Evolutionary conservation across 768 basidiomycete genomes (phyloP).

Genomic region (Rickenella mellea): DNA sequence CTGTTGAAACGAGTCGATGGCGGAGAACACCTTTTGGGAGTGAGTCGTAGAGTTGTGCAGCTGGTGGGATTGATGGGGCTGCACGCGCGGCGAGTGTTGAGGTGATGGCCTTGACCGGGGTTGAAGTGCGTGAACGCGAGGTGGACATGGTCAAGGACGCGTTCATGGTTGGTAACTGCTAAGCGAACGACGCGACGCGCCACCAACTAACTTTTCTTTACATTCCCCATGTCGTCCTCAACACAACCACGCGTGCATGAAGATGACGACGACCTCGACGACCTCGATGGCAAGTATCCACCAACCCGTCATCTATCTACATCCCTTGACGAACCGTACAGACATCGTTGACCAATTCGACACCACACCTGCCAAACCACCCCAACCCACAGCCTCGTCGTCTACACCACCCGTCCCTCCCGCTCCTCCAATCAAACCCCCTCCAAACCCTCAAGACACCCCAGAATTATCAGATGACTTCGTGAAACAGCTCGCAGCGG

Average conservation of each 20-base stretch:
- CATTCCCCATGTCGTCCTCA: conserved; percentile 5
- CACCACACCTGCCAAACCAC: conserved; percentile 9
- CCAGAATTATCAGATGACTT: conserved; percentile 23
- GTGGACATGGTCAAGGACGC: background rate
- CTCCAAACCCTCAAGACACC: conserved; percentile 9
- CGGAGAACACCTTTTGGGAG: conserved; percentile 52
- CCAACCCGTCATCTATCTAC: conserved; percentile 1
- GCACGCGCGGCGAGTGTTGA: conserved; percentile 30
- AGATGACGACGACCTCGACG: conserved; percentile 31
- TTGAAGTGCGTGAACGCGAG: background rate
- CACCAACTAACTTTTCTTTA: conserved; percentile 1
- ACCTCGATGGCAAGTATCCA: conserved; percentile 29
- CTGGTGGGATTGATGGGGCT: conserved; percentile 45
- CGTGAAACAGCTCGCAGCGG: conserved; percentile 27
- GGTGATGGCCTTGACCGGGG: background rate
- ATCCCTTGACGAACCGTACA: conserved; percentile 14
- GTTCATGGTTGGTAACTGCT: background rate
- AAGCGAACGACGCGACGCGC: background rate
- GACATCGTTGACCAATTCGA: conserved; percentile 42
- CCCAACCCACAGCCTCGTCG: conserved; percentile 9
- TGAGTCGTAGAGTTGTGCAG: conserved; percentile 55
- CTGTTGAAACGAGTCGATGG: conserved; percentile 45
- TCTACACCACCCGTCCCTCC: conserved; percentile 11
- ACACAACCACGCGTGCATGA: conserved; percentile 17
- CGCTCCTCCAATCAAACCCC: conserved; percentile 5